Conservation (phyloP, 2,329 filamentous ascomycete species). For the Penicillium sp. region DNA sequence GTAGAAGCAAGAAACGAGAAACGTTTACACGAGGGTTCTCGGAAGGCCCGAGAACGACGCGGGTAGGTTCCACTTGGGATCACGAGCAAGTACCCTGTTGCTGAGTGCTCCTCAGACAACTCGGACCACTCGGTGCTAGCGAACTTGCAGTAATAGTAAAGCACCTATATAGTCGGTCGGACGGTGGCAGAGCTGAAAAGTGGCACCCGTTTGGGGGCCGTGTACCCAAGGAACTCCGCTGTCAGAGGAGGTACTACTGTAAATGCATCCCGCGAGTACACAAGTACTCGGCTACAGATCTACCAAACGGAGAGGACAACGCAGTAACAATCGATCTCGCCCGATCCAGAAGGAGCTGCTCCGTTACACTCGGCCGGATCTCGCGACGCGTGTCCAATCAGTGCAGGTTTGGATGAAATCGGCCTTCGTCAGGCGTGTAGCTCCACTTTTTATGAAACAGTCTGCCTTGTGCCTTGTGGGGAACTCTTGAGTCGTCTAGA, state of each 20-base stretch:
- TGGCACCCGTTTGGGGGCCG: slow-evolving; percentile 10
- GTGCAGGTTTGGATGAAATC: background rate
- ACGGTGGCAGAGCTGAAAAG: slow-evolving; percentile 14
- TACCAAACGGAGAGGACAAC: too few relatives aligned
- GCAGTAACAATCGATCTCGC: background rate
- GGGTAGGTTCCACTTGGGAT: slow-evolving; percentile 12
- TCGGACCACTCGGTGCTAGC: background rate
- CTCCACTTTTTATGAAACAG: slow-evolving; percentile 23
- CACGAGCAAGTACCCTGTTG: background rate
- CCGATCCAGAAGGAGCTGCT: background rate
- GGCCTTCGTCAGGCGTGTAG: slow-evolving; percentile 10
- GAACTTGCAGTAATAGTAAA: background rate
- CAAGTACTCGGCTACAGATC: too few relatives aligned
- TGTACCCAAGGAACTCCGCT: slow-evolving; percentile 20
- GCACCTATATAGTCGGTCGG: too few relatives aligned
- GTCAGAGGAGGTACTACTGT: slow-evolving; percentile 6
- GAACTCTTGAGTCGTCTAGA: slow-evolving; percentile 2
- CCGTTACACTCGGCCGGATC: slow-evolving; percentile 17
- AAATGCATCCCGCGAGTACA: background rate
- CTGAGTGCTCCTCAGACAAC: background rate
- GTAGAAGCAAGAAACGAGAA: background rate
- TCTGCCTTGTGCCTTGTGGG: slow-evolving; percentile 15
- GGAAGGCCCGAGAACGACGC: slow-evolving; percentile 15
- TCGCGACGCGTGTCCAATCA: background rate
- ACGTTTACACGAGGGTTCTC: slow-evolving; percentile 1